These are phyloP conservation scores for Venturia effusa DNA, from an alignment of 2,329 filamentous ascomycete species.

Conservation along the genomic window DNA sequence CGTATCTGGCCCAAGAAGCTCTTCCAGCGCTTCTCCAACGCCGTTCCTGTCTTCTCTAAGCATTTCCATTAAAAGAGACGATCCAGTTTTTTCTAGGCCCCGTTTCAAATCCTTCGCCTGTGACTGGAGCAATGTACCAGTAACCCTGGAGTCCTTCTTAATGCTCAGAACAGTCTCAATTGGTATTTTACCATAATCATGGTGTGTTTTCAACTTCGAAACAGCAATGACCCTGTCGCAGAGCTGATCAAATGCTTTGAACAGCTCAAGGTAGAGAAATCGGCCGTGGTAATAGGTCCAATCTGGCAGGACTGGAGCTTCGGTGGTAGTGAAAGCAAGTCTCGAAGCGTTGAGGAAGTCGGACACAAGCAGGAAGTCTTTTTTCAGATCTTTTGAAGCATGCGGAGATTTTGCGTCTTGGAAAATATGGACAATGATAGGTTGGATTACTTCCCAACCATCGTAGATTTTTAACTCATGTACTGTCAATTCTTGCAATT, in stretches of 20 bases:
- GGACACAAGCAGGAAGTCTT: not conserved
- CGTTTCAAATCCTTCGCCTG: constrained; percentile 13
- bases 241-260: not conserved
- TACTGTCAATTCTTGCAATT: not conserved
- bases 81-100: constrained; percentile 18
- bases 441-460: not conserved
- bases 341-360: not conserved
- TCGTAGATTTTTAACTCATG: not conserved
- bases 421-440: not conserved
- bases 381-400: not conserved
- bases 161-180: constrained; percentile 7
- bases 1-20: constrained; percentile 18
- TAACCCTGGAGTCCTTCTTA: not conserved
- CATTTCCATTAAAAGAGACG: constrained; percentile 16
- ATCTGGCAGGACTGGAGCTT: not conserved
- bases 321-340: not conserved
- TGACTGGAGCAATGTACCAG: constrained; percentile 9
- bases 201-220: constrained; percentile 9
- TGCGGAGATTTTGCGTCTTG: not conserved
- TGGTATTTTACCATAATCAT: constrained; percentile 1
- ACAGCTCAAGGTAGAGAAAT: constrained; percentile 7
- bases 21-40: constrained; percentile 18
- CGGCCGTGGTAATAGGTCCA: constrained; percentile 1
- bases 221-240: not conserved
- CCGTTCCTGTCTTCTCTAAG: not conserved